Evolutionary conservation across 495 filamentous ascomycete species (phyloP).

Genomic region (Penicillium pancosmium): DNA sequence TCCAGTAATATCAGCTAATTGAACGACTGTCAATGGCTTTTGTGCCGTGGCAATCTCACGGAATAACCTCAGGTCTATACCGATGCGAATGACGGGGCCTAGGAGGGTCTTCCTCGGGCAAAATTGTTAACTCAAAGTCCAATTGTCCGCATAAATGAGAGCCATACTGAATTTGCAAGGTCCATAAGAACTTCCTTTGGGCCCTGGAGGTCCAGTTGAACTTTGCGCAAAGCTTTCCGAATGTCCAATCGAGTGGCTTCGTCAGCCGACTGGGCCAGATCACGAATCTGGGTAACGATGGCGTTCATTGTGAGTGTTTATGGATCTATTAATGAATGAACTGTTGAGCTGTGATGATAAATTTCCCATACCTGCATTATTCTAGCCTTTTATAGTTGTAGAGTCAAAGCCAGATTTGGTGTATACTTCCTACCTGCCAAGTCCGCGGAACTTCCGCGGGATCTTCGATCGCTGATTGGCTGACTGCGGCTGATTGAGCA

Average conservation of each 20-base stretch:
- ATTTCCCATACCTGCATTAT: background rate
- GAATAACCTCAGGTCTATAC: constrained; percentile 41
- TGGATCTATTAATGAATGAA: background rate
- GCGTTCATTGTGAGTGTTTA: constrained; percentile 27
- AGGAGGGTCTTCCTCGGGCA: constrained; percentile 21
- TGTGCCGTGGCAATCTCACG: constrained; percentile 26
- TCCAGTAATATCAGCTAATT: constrained; percentile 33
- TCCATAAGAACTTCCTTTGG: constrained; percentile 23
- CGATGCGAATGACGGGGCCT: constrained; percentile 29
- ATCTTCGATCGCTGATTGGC: constrained; percentile 19
- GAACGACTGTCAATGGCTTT: constrained; percentile 24
- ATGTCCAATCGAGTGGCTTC: constrained; percentile 25
- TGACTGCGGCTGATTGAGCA: background rate
- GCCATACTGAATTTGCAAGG: constrained; percentile 24
- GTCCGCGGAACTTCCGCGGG: constrained; percentile 28
- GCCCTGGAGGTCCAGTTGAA: constrained; percentile 23
- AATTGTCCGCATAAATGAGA: background rate
- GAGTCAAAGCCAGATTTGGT: background rate
- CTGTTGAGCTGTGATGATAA: background rate
- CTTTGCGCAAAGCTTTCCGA: constrained; percentile 17
- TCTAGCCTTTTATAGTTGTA: too few relatives aligned
- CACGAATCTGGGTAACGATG: constrained; percentile 28
- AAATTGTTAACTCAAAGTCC: background rate
- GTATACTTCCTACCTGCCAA: background rate
- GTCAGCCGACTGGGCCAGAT: constrained; percentile 25